Evolutionary conservation across 768 basidiomycete genomes (phyloP).

Genomic region (Exsudoporus frostii): DNA sequence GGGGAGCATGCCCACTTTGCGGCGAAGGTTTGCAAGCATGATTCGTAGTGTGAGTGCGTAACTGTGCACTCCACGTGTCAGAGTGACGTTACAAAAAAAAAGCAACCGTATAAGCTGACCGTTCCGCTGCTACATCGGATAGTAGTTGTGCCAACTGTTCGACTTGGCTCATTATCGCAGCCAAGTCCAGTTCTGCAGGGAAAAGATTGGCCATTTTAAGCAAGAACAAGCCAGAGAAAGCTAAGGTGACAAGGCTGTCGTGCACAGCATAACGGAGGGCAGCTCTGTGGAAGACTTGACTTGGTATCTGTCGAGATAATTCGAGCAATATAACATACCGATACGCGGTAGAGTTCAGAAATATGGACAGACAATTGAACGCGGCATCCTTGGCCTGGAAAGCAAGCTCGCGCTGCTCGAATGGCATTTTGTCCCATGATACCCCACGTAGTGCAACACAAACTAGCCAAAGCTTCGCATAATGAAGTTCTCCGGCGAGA

Average conservation of each 20-base stretch:
- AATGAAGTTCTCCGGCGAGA: conserved; percentile 83
- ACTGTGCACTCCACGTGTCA: conserved; percentile 35
- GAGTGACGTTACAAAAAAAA: neutral
- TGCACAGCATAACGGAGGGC: conserved; percentile 92
- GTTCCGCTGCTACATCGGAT: conserved; percentile 90
- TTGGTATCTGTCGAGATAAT: neutral
- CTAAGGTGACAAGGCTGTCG: conserved; percentile 86
- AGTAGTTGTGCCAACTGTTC: conserved; percentile 88
- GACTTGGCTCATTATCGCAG: conserved; percentile 75
- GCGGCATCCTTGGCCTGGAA: conserved; percentile 96
- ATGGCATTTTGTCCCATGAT: conserved; percentile 95
- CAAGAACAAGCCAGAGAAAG: conserved; percentile 87
- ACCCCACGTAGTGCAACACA: conserved; percentile 90
- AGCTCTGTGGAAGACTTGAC: conserved; percentile 45
- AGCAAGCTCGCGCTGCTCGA: conserved; percentile 90
- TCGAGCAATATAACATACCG: conserved; percentile 45
- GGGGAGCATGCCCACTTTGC: conserved; percentile 72
- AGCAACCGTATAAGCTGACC: conserved; percentile 39
- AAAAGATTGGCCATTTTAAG: conserved; percentile 95
- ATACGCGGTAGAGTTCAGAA: conserved; percentile 77
- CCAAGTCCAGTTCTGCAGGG: conserved; percentile 78
- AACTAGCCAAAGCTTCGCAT: conserved; percentile 93
- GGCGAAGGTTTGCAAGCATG: conserved; percentile 88
- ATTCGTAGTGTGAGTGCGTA: conserved; percentile 90
- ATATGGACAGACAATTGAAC: conserved; percentile 78